Conservation (phyloP, 306 rosid species). For the Quercus wislizeni region DNA sequence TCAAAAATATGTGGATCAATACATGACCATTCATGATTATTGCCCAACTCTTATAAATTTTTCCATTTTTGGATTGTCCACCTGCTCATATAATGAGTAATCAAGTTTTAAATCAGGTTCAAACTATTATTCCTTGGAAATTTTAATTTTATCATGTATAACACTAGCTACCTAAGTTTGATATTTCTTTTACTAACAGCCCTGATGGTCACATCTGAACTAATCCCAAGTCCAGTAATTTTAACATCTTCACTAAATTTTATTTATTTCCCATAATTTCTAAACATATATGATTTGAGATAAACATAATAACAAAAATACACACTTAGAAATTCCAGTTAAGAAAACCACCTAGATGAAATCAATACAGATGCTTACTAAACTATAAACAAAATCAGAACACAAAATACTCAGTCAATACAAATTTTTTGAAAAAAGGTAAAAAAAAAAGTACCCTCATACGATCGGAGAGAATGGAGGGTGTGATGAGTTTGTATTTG, state of each 20-base stretch:
- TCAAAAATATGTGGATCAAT: neutral
- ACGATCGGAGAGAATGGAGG: slow-evolving; percentile 61
- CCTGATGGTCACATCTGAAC: neutral
- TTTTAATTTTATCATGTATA: neutral
- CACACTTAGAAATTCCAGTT: neutral
- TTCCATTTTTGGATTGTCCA: neutral
- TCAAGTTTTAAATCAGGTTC: neutral
- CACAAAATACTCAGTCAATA: neutral
- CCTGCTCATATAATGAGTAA: neutral
- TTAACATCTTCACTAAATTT: neutral
- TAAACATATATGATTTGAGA: neutral
- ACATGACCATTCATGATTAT: neutral
- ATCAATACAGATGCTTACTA: neutral
- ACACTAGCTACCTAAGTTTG: neutral
- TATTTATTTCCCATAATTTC: neutral
- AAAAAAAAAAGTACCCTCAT: slow-evolving; percentile 41
- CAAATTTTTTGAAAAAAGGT: neutral
- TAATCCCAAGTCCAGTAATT: neutral
- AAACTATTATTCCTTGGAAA: too few relatives aligned
- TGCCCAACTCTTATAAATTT: neutral
- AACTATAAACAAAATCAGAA: neutral
- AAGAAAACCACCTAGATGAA: neutral
- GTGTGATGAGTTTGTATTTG: slow-evolving; percentile 67
- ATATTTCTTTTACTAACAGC: neutral
- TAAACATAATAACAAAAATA: neutral